Evolutionary conservation across 106 monocot species (phyloP).

Genomic region (Dioscorea dumetorum): DNA sequence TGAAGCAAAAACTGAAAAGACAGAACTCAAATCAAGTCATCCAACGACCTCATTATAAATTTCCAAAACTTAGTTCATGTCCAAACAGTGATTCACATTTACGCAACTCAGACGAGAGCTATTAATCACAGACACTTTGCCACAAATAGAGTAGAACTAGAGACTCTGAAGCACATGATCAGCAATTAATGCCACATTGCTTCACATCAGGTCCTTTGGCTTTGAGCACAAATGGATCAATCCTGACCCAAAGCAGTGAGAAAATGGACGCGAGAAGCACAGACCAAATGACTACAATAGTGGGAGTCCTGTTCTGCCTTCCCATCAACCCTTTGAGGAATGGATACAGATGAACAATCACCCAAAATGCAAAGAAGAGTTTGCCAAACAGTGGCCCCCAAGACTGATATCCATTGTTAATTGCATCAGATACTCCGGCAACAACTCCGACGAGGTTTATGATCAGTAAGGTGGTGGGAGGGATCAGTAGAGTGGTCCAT

Average conservation of each 20-base stretch:
- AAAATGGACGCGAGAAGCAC: conserved; percentile 81
- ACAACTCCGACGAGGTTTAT: conserved; percentile 80
- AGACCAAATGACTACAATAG: conserved; percentile 89
- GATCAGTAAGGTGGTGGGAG: conserved; percentile 69
- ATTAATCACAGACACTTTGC: background rate
- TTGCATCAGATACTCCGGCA: conserved; percentile 74
- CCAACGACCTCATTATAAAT: no score
- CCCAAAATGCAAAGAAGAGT: conserved; percentile 90
- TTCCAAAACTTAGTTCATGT: no score
- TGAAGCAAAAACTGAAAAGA: no score
- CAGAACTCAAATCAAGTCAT: no score
- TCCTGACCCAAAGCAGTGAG: conserved; percentile 89
- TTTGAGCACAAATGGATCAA: conserved; percentile 61
- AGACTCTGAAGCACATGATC: conserved; percentile 3
- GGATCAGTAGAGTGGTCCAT: conserved; percentile 87
- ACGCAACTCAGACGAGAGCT: background rate
- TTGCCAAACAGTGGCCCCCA: conserved; percentile 89
- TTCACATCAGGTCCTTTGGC: conserved; percentile 51
- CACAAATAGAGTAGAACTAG: no score
- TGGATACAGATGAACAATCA: conserved; percentile 86
- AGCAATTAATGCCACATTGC: conserved; percentile 85
- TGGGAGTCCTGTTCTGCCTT: conserved; percentile 83
- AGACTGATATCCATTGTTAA: conserved; percentile 72
- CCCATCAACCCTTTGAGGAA: conserved; percentile 96
- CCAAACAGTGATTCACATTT: background rate